phyloP scores from a whole-genome alignment of 805 yeast species.

The Candida ponderosae region DNA sequence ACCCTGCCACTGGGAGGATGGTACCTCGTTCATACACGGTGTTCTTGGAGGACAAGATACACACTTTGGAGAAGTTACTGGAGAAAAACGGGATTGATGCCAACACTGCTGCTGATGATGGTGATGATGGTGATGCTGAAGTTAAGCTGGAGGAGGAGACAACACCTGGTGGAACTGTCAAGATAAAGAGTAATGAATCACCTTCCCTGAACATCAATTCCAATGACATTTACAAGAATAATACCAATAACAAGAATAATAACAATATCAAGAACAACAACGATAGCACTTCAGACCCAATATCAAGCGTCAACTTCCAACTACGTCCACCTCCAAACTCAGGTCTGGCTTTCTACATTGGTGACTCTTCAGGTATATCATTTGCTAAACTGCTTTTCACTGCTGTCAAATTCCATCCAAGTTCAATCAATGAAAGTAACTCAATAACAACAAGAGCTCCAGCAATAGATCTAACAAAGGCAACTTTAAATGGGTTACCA shows the following conservation, averaged over 20 bases:
- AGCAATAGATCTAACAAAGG: conserved; percentile 12
- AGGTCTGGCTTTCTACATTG: conserved; percentile 27
- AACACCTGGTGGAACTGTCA: neutral
- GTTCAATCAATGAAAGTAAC: conserved; percentile 19
- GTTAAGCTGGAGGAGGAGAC: conserved; percentile 20
- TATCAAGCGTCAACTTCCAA: neutral
- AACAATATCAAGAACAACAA: neutral
- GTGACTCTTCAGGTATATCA: conserved; percentile 54
- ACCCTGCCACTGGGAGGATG: conserved; percentile 83
- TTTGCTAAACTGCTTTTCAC: conserved; percentile 74
- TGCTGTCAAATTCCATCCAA: conserved; percentile 55
- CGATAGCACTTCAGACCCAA: neutral
- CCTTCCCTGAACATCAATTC: neutral
- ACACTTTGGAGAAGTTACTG: conserved; percentile 45
- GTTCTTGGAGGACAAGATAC: conserved; percentile 60
- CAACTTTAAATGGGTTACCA: conserved; percentile 49
- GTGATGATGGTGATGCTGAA: conserved; percentile 19
- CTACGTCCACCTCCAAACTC: conserved; percentile 7
- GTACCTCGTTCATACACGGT: conserved; percentile 75
- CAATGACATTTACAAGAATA: neutral
- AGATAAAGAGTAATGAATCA: neutral
- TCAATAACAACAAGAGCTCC: conserved; percentile 20
- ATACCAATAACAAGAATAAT: neutral
- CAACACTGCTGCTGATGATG: conserved; percentile 17
- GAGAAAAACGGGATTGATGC: conserved; percentile 34